phyloP scores from a whole-genome alignment of 2,329 filamentous ascomycete species.

The Verticillium isaacii region DNA sequence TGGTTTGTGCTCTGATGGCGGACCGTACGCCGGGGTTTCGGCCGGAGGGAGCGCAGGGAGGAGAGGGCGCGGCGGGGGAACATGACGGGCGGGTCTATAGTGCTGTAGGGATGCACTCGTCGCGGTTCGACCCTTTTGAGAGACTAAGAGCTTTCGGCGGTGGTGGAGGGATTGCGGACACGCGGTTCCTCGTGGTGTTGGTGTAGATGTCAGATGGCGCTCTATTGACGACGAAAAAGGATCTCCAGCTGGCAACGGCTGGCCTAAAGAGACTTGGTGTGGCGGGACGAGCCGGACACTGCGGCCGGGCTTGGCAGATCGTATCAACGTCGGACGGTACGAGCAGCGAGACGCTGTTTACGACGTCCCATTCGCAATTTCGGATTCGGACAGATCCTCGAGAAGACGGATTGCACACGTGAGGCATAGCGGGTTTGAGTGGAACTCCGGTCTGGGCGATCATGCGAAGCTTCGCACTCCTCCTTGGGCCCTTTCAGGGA shows the following conservation, averaged over 20 bases:
- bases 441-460: background rate
- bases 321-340: background rate
- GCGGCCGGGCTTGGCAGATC: background rate
- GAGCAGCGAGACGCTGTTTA: background rate
- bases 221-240: background rate
- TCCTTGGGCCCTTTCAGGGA: background rate
- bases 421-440: background rate
- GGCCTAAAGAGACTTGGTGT: background rate
- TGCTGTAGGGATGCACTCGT: background rate
- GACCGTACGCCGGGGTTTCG: background rate
- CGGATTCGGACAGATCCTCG: background rate
- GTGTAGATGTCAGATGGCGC: background rate
- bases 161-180: background rate
- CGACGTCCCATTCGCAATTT: background rate
- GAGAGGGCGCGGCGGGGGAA: background rate
- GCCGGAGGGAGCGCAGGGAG: background rate
- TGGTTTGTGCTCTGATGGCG: background rate
- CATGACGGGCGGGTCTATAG: background rate
- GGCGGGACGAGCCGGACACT: background rate
- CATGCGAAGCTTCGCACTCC: background rate
- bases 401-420: background rate
- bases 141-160: no score
- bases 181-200: background rate
- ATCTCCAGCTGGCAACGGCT: background rate
- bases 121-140: background rate